Base-by-base conservation (phyloP, 2,329 filamentous ascomycete genomes). In the Diaporthe ilicicola region DNA sequence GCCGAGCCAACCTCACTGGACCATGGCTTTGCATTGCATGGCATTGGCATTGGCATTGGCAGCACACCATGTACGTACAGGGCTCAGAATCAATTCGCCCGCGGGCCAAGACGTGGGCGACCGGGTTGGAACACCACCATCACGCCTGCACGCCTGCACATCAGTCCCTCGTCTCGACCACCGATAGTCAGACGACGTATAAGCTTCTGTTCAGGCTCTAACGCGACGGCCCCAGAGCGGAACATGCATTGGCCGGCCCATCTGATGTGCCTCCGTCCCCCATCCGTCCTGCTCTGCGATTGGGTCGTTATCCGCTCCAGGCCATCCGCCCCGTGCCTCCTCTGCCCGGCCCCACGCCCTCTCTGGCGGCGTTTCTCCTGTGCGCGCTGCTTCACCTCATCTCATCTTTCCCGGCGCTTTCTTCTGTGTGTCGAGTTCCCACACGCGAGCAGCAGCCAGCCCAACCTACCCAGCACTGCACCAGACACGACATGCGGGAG, bases 301-400 rank as follows among this genome's bases (percentile, higher is more conserved):
- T 64, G 59, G 59, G 29, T 64, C 59, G 44, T 64, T 50, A 50
- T 64, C 44, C 59, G 59, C 59, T 9, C 59, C 42, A 62, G 59
- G 48, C 59, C 59, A 34, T 62, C 59, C 42, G 59, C 59, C 59
- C 59, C 59, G 59, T 64, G 59, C 9, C 44, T 50, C 29, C 59
- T 27, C 59, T 44, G 22, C 29, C 29, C 59, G 29, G 37, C 39
- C 39, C 55, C 39, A 61, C 39, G 55, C 39, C 59, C 46, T 39
- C 59, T 62, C 46, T 62, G 59, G 59, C 62, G 34, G 19, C 53
- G 29, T 56, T 55, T 54, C 48, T 54, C 51, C 15, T 55, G n/a
- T 46, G n/a, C 29, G 27, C 39, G 29, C 39, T 44, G 50, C 51
- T 54, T 54, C 65, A 55, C 65, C 24, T 67, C 65, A 19, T 55